Evolutionary conservation across 2,329 filamentous ascomycete species (phyloP).

Genomic region (Apiospora rasikravindrae): DNA sequence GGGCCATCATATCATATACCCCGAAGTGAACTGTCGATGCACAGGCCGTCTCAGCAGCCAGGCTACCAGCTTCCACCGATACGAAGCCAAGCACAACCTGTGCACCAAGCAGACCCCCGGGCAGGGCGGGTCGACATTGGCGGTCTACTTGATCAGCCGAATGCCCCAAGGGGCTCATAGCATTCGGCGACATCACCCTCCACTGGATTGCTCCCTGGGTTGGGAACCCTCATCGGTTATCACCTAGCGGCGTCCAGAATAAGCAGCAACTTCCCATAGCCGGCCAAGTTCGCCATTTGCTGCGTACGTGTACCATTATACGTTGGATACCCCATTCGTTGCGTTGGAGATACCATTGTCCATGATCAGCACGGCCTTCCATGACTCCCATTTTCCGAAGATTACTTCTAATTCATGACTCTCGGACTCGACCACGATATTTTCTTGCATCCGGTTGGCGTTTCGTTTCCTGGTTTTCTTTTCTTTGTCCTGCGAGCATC

Average conservation of each 20-base stretch:
- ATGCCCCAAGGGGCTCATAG: constrained; percentile 27
- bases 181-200: not conserved
- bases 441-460: constrained; percentile 17
- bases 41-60: constrained; percentile 38
- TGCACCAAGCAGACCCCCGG: constrained; percentile 39
- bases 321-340: constrained; percentile 32
- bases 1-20: constrained; percentile 57
- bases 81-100: constrained; percentile 39
- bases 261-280: not conserved
- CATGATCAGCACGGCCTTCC: constrained; percentile 31
- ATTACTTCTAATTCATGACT: constrained; percentile 19
- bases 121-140: constrained; percentile 63
- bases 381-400: constrained; percentile 17
- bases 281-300: not conserved
- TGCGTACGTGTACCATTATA: constrained; percentile 30
- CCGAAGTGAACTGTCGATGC: constrained; percentile 53
- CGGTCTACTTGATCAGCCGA: constrained; percentile 64
- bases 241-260: constrained; percentile 13
- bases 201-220: not conserved
- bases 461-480: not conserved
- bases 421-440: constrained; percentile 8
- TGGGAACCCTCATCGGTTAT: not conserved
- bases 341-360: constrained; percentile 41
- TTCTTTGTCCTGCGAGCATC: constrained; percentile 10
- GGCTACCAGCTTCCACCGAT: constrained; percentile 49